A percentile compares a stretch with the other conserved stretches of the same genome.
Evolutionary conservation across 169 alveolate species (phyloP).

Genomic region (Plasmodium gaboni): DNA sequence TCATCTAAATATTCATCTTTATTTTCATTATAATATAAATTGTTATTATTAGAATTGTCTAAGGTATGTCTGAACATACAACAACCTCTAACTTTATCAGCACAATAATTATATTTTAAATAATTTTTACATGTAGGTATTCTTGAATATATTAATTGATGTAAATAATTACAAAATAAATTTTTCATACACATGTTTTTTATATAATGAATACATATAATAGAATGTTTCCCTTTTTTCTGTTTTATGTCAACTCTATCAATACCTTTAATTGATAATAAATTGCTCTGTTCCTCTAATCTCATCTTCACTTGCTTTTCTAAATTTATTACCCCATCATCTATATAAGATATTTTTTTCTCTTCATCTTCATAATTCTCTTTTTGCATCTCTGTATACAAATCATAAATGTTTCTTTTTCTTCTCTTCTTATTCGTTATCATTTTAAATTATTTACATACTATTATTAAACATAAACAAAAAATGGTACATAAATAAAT

Average conservation of each 20-base stretch:
- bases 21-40: conserved; percentile 1
- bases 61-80: conserved; percentile 82
- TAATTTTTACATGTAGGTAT: conserved; percentile 92
- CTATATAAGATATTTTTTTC: neutral
- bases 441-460: neutral
- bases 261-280: conserved; percentile 83
- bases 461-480: neutral
- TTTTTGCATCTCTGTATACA: conserved; percentile 48
- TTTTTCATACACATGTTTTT: conserved; percentile 95
- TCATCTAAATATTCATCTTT: conserved; percentile 63
- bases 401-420: conserved; percentile 35
- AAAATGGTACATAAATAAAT: neutral
- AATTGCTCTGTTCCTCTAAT: conserved; percentile 83
- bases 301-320: conserved; percentile 81
- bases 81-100: conserved; percentile 89
- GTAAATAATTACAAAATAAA: conserved; percentile 93
- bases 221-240: conserved; percentile 90
- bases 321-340: conserved; percentile 26
- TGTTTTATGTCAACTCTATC: conserved; percentile 87
- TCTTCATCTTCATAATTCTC: conserved; percentile 13
- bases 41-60: conserved; percentile 7
- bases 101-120: conserved; percentile 88
- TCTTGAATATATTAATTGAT: conserved; percentile 89
- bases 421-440: neutral
- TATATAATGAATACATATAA: conserved; percentile 95